These are phyloP conservation scores for Myrica gale DNA, from an alignment of 306 rosid genomes.

Conservation along the genomic window DNA sequence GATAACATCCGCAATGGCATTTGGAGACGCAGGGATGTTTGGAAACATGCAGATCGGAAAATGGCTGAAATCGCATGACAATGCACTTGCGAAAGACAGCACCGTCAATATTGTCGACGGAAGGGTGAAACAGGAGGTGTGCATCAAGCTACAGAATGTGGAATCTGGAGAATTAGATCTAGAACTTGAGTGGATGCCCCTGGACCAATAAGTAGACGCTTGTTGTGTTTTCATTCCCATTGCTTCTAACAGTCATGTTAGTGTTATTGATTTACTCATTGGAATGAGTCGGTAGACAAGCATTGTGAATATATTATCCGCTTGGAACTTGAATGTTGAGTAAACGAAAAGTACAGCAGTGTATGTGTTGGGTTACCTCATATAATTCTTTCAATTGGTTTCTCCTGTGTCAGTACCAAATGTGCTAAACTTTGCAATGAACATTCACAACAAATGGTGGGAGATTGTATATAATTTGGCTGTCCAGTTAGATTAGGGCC, in stretches of 20 bases:
- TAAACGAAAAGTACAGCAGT: no score
- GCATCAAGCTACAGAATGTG: constrained; percentile 87
- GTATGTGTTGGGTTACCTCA: no score
- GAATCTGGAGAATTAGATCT: constrained; percentile 80
- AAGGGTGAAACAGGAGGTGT: constrained; percentile 61
- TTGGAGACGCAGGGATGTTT: constrained; percentile 92
- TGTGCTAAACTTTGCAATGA: no score
- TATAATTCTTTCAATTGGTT: no score
- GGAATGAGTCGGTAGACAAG: constrained; percentile 20
- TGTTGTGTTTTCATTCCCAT: constrained; percentile 18
- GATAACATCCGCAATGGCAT: constrained; percentile 91
- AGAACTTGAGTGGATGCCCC: constrained; percentile 95
- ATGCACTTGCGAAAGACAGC: constrained; percentile 77
- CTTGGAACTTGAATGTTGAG: no score
- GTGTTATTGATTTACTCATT: constrained; percentile 5
- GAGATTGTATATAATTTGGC: no score
- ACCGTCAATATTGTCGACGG: constrained; percentile 73
- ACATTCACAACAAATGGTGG: no score
- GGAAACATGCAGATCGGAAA: constrained; percentile 94
- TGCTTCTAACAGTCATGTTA: constrained; percentile 29
- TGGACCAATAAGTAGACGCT: constrained; percentile 63
- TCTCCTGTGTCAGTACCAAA: no score
- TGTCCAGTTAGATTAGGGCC: no score
- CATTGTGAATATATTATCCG: no score
- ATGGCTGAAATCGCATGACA: constrained; percentile 92